Conservation (phyloP, 768 basidiomycete genomes). For the Cystoderma amianthinum region DNA sequence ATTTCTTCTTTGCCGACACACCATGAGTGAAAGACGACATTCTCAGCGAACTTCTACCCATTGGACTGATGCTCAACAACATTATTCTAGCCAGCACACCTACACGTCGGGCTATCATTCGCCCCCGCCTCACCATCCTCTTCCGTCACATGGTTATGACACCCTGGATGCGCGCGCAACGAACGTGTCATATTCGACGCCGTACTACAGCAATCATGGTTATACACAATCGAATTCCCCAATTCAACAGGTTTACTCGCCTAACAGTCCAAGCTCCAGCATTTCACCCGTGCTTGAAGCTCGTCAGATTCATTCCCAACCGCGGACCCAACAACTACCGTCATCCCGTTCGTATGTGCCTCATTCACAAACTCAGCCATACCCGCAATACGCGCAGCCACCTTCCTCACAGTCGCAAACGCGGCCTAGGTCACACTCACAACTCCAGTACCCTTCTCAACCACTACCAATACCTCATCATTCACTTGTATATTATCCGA, state of each 20-base stretch:
- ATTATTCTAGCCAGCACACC: constrained; percentile 18
- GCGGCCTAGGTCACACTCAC: constrained; percentile 36
- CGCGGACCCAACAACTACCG: constrained; percentile 25
- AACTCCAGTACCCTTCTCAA: constrained; percentile 19
- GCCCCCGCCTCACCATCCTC: constrained; percentile 9
- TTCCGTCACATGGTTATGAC: constrained; percentile 4
- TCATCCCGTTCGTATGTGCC: constrained; percentile 24
- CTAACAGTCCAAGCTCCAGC: constrained; percentile 4
- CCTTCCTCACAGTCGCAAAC: constrained; percentile 19
- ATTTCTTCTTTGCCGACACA: not conserved
- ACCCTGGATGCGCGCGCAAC: constrained; percentile 3
- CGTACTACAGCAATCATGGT: constrained; percentile 13
- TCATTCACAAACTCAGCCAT: constrained; percentile 29
- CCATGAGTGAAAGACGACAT: constrained; percentile 21
- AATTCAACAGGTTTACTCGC: constrained; percentile 17
- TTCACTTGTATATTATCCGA: constrained; percentile 10
- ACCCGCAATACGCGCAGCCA: constrained; percentile 21
- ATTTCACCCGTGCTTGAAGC: constrained; percentile 6
- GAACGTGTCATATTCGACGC: constrained; percentile 11
- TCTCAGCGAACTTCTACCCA: constrained; percentile 26
- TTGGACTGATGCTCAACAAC: constrained; percentile 25
- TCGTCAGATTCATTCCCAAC: constrained; percentile 12
- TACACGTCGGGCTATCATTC: constrained; percentile 19
- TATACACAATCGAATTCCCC: constrained; percentile 15
- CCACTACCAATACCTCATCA: constrained; percentile 9